These are phyloP conservation scores for Plasmodium knowlesi DNA, from an alignment of 169 alveolate genomes.

Conservation along the genomic window DNA sequence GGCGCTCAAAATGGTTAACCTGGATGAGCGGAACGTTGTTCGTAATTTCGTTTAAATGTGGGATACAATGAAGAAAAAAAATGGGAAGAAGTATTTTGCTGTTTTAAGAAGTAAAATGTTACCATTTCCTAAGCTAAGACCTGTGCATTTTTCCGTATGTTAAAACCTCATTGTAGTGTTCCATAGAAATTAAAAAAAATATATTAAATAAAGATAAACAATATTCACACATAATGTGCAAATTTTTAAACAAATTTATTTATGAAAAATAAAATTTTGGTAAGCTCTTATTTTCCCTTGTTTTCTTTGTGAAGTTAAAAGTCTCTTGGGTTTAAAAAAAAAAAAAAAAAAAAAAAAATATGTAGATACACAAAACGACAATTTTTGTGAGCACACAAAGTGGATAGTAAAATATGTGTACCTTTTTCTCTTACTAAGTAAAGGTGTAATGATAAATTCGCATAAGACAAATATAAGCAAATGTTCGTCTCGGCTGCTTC, in stretches of 20 bases:
- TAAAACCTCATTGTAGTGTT: slow-evolving; percentile 1
- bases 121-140: neutral
- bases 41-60: neutral
- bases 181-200: slow-evolving; percentile 9
- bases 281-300: neutral
- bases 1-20: neutral
- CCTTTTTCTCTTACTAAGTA: neutral
- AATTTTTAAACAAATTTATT: neutral
- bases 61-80: neutral
- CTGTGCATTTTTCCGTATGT: neutral
- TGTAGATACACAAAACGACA: neutral
- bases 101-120: neutral
- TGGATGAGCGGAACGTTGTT: neutral
- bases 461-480: neutral
- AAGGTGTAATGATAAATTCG: neutral
- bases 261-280: slow-evolving; percentile 8
- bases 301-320: neutral
- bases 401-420: neutral
- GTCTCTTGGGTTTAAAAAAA: neutral
- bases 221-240: neutral
- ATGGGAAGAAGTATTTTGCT: neutral
- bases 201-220: neutral
- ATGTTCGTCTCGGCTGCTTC: neutral
- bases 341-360: slow-evolving; percentile 8
- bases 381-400: neutral